These are phyloP conservation scores for Tylopilus vinaceipallidus DNA, from an alignment of 768 basidiomycete species.

Conservation along the genomic window DNA sequence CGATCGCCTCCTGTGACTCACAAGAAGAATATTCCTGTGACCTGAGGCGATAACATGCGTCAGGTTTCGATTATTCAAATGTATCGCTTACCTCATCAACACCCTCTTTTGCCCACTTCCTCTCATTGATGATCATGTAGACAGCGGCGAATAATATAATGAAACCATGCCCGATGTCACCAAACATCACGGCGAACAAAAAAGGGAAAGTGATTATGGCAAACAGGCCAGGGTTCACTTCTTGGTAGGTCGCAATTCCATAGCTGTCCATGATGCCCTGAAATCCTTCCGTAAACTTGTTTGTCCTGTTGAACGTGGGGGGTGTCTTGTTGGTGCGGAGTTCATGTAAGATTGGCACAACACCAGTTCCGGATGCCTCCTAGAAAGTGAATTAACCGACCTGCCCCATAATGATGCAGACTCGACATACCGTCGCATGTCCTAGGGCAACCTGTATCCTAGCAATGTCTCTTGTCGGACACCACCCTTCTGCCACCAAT, in stretches of 20 bases:
- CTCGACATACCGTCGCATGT: conserved; percentile 69
- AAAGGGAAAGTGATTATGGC: conserved; percentile 94
- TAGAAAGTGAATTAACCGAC: conserved; percentile 14
- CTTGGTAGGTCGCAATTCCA: conserved; percentile 91
- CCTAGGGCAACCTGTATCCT: conserved; percentile 84
- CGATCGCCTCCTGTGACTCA: conserved; percentile 41
- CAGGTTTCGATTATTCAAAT: neutral
- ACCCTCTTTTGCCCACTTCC: conserved; percentile 66
- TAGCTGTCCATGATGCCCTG: conserved; percentile 99
- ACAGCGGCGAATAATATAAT: conserved; percentile 76
- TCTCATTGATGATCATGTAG: conserved; percentile 87
- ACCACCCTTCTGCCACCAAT: conserved; percentile 96
- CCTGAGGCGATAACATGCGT: conserved; percentile 43
- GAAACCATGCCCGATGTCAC: conserved; percentile 94
- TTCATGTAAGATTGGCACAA: conserved; percentile 91
- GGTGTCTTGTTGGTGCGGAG: conserved; percentile 87
- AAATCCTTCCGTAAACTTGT: conserved; percentile 96
- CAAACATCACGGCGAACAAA: conserved; percentile 99
- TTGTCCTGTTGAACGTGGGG: conserved; percentile 92
- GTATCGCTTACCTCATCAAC: conserved; percentile 63
- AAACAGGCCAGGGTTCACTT: conserved; percentile 95
- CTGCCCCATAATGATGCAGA: neutral
- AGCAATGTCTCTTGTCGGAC: conserved; percentile 88
- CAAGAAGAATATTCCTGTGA: conserved; percentile 89
- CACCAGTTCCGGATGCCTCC: conserved; percentile 90